Conservation (phyloP, 306 rosid genomes). For the Fragaria iinumae region DNA sequence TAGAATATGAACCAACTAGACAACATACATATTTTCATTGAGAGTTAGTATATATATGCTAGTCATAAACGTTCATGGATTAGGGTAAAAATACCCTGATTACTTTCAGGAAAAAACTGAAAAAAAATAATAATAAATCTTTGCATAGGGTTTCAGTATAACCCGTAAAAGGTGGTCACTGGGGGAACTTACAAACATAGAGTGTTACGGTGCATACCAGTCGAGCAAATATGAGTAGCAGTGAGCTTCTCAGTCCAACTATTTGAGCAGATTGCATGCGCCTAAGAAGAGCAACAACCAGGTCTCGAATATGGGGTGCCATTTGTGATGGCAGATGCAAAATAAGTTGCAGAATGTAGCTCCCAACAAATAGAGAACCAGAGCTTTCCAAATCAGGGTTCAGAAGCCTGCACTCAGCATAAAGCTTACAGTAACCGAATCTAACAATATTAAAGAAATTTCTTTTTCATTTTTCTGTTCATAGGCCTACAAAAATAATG, state of each 20-base stretch:
- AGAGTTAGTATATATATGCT: background rate
- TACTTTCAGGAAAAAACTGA: background rate
- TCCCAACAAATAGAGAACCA: slow-evolving; percentile 90
- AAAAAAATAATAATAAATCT: background rate
- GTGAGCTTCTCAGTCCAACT: slow-evolving; percentile 67
- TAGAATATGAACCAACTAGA: background rate
- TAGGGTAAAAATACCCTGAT: background rate
- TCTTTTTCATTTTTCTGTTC: background rate
- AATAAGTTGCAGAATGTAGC: slow-evolving; percentile 86
- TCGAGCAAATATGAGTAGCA: slow-evolving; percentile 84
- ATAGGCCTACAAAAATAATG: background rate
- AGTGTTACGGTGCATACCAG: slow-evolving; percentile 48
- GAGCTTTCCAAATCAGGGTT: slow-evolving; percentile 90
- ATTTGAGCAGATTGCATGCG: slow-evolving; percentile 87
- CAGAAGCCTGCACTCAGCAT: slow-evolving; percentile 61
- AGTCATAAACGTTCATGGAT: background rate
- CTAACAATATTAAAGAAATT: background rate
- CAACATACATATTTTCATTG: background rate
- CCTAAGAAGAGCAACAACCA: slow-evolving; percentile 82
- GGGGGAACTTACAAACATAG: slow-evolving; percentile 6
- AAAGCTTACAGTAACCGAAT: slow-evolving; percentile 24
- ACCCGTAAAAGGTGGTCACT: background rate
- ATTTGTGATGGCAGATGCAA: slow-evolving; percentile 85
- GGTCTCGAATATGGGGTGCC: slow-evolving; percentile 72
- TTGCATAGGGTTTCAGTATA: background rate